Evolutionary conservation across 768 basidiomycete genomes (phyloP), one percentile per base, ranked within the genome.

Genomic region (Cyathus striatus): DNA sequence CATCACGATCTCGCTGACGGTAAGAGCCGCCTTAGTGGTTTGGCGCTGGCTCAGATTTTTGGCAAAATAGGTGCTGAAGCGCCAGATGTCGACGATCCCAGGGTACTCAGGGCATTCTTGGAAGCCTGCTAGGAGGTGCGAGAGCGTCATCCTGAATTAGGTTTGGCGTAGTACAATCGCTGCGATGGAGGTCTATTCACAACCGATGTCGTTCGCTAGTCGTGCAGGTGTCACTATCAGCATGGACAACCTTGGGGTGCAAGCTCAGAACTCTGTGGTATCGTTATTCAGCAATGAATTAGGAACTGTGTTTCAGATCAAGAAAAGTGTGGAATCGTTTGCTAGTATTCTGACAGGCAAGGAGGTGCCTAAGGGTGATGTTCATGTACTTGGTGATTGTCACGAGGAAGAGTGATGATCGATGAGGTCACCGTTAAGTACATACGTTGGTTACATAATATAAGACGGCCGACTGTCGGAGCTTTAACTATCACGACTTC

Each of bases 141-240:
- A 54, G 54, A 60, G 35, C 66, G 64, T 9, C 62, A 78, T 23
- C 76, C 82, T 2, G 78, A 67, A 0, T 60, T 87, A 24, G 80
- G 98, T 1, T 72, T 98, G 37, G 94, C 96, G 0, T 99, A 98
- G 59, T 96, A 99, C 59, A 96, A 99, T 61, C 83, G 96, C 13
- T 99, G 96, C 0, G 96, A 99, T 54, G 96, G 96, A 23, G 96
- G 96, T 22, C 68, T 99, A 34, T 87, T 98, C 65, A 83, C 89
- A 3, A 90, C 94, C 4, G 66, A 98, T 98, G 96, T 78, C 81
- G 37, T 97, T 98, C 54, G 93, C 95, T 5, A 93, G 90, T 6
- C 78, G 84, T 26, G 73, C 78, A 4, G 94, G 94, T n/a, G 76
- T 78, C n/a, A 74, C 83, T 38, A 63, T 96, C 32, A 76, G 75